Evolutionary conservation across 148 eudicot species (phyloP).

Genomic region (Pouteria glomerata): DNA sequence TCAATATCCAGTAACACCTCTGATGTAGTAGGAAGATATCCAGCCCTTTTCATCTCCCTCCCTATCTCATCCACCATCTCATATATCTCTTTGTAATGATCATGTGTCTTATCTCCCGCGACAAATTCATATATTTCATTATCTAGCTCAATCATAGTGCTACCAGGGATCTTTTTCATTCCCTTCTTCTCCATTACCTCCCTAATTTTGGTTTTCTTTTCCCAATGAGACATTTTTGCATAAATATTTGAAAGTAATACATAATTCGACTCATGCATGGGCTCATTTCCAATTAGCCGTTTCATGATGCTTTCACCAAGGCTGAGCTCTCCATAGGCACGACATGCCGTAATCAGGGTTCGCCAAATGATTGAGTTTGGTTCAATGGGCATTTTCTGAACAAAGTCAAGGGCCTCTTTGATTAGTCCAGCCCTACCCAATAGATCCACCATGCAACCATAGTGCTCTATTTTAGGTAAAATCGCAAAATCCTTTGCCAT

Average conservation of each 20-base stretch:
- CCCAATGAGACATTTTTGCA: constrained; percentile 52
- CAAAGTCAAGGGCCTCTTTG: constrained; percentile 48
- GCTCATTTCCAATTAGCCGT: constrained; percentile 35
- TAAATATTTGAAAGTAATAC: constrained; percentile 54
- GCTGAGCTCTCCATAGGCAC: constrained; percentile 43
- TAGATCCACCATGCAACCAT: constrained; percentile 75
- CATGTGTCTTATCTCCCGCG: constrained; percentile 39
- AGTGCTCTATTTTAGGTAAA: constrained; percentile 58
- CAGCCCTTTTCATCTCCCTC: constrained; percentile 37
- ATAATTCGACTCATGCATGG: constrained; percentile 48
- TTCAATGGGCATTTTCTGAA: constrained; percentile 55
- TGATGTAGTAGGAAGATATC: constrained; percentile 32
- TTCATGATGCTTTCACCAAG: constrained; percentile 45
- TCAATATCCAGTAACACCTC: constrained; percentile 48
- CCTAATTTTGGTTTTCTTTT: constrained; percentile 45
- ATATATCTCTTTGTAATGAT: constrained; percentile 28
- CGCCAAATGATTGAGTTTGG: constrained; percentile 63
- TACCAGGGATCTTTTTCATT: constrained; percentile 51
- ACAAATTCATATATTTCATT: constrained; percentile 40
- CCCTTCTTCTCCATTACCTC: constrained; percentile 50
- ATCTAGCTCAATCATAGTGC: constrained; percentile 48
- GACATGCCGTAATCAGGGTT: constrained; percentile 46
- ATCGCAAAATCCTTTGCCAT: constrained; percentile 37
- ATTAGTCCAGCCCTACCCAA: constrained; percentile 56
- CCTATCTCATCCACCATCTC: constrained; percentile 47